These are phyloP conservation scores for Paxillus ammoniavirescens DNA, from an alignment of 768 basidiomycete species.

Conservation along the genomic window DNA sequence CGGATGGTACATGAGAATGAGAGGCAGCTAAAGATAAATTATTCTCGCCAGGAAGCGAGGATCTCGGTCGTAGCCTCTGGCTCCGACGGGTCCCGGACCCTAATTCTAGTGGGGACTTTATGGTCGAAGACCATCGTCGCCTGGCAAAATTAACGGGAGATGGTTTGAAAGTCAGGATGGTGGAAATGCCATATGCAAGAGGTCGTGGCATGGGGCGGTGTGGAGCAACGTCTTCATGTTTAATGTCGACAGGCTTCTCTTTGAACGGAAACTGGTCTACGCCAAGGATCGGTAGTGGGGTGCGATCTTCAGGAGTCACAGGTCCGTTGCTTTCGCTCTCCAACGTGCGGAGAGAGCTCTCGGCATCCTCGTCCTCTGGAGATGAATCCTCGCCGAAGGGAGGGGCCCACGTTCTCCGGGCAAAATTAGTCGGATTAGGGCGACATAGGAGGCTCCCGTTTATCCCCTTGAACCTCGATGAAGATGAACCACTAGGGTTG, in stretches of 20 bases:
- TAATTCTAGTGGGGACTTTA: constrained; percentile 35
- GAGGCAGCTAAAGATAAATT: constrained; percentile 27
- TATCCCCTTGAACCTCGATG: constrained; percentile 30
- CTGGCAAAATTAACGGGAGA: constrained; percentile 64
- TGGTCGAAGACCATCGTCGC: constrained; percentile 53
- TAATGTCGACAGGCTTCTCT: constrained; percentile 15
- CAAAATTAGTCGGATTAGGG: constrained; percentile 62
- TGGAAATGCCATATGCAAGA: constrained; percentile 27
- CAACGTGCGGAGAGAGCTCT: constrained; percentile 32
- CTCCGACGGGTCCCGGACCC: constrained; percentile 34
- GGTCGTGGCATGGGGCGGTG: constrained; percentile 24
- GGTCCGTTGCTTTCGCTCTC: constrained; percentile 52
- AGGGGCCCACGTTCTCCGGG: constrained; percentile 55
- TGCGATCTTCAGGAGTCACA: constrained; percentile 57
- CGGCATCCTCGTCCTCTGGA: constrained; percentile 30
- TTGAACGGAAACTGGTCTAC: constrained; percentile 27
- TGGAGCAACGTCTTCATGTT: constrained; percentile 21
- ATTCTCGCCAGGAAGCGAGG: constrained; percentile 28
- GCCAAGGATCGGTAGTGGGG: constrained; percentile 40
- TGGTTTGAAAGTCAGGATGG: constrained; percentile 54
- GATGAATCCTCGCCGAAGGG: constrained; percentile 35
- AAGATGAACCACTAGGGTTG: constrained; percentile 22
- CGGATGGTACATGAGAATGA: constrained; percentile 28
- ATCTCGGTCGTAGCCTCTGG: constrained; percentile 33
- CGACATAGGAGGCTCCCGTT: constrained; percentile 51